Evolutionary conservation across 2,329 filamentous ascomycete genomes (phyloP).

Genomic region (Nemania sp.): DNA sequence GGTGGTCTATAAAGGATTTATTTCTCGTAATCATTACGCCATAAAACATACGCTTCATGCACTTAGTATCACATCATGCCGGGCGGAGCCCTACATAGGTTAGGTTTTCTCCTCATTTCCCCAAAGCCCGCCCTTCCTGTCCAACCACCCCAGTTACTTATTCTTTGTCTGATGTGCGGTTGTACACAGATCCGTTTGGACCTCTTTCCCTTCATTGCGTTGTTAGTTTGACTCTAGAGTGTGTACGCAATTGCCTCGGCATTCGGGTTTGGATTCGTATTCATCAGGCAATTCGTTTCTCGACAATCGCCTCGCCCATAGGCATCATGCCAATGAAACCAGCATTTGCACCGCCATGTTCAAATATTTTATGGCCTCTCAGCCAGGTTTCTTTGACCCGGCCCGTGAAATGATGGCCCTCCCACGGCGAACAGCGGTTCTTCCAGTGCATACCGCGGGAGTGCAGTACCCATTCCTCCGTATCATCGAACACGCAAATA

Average conservation of each 20-base stretch:
- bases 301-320: conserved; percentile 67
- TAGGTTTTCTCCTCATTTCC: conserved; percentile 30
- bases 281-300: conserved; percentile 64
- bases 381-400: conserved; percentile 89
- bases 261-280: background rate
- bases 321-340: conserved; percentile 65
- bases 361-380: conserved; percentile 79
- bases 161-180: conserved; percentile 16
- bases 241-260: too few species aligned
- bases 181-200: background rate
- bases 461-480: conserved; percentile 79
- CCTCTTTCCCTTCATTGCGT: background rate
- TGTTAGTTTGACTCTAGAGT: background rate
- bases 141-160: conserved; percentile 11
- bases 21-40: conserved; percentile 38
- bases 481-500: conserved; percentile 90
- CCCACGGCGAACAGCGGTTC: conserved; percentile 92
- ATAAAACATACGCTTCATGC: conserved; percentile 34
- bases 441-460: conserved; percentile 90
- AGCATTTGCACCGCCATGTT: conserved; percentile 65
- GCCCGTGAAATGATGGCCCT: conserved; percentile 81
- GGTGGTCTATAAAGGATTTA: conserved; percentile 12
- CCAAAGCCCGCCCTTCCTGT: conserved; percentile 19
- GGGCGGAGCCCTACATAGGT: conserved; percentile 13
- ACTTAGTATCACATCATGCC: conserved; percentile 38